These are phyloP conservation scores for Lagerstroemia speciosa DNA, from an alignment of 345 rosid species.

Conservation along the genomic window DNA sequence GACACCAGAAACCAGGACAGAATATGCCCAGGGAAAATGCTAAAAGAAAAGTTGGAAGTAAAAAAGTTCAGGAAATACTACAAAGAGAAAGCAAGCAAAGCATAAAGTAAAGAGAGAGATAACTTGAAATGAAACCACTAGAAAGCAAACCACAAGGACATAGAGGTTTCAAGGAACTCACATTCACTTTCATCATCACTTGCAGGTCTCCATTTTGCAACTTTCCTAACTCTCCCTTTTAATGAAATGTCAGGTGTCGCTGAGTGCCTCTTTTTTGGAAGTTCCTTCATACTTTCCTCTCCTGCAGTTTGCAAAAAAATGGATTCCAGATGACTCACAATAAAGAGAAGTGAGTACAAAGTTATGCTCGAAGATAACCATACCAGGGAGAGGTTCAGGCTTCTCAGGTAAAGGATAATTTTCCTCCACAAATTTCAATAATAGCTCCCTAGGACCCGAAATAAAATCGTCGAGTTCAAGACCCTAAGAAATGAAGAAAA, in stretches of 20 bases:
- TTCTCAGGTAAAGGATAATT: conserved; percentile 90
- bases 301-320: conserved; percentile 32
- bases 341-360: neutral
- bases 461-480: conserved; percentile 96
- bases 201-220: conserved; percentile 76
- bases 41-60: neutral
- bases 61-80: neutral
- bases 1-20: neutral
- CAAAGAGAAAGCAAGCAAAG: neutral
- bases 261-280: conserved; percentile 86
- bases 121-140: neutral
- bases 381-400: conserved; percentile 88
- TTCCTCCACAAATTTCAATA: conserved; percentile 95
- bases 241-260: conserved; percentile 81
- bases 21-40: neutral
- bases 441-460: conserved; percentile 95
- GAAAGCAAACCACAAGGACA: neutral
- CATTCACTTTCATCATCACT: conserved; percentile 83
- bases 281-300: conserved; percentile 81
- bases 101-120: neutral
- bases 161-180: conserved; percentile 25
- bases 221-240: conserved; percentile 92
- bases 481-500: conserved; percentile 40
- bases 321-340: neutral
- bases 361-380: neutral